Evolutionary conservation across 2,329 filamentous ascomycete genomes (phyloP), one percentile per base, ranked within the genome.

Genomic region (Fusarium tanahbumbuense): DNA sequence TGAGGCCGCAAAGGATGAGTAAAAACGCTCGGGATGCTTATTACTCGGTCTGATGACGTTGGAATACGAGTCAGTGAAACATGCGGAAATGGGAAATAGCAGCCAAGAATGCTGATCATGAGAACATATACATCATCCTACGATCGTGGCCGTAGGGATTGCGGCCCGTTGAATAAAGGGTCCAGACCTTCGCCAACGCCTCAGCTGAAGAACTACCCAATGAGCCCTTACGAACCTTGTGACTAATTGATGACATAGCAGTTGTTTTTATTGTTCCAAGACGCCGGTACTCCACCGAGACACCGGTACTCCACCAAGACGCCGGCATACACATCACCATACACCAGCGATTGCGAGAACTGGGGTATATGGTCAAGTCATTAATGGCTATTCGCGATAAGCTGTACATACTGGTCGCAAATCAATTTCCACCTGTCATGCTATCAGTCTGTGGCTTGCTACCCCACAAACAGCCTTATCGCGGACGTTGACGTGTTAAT

Each of bases 261-360:
- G 8, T 23, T 10, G 20, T 18, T 6, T 16, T 16, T 22, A 13
- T 28, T 16, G 10, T 15, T n/a, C n/a, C 23, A 41, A 52, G 49
- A 52, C 49, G 13, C 49, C 34, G 49, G 20, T 41, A 12, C 40
- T 46, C 60, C 60, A 62, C 56, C 46, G 27, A 52, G 48, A 52
- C 48, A 23, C 48, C 32, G 48, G 20, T 40, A 12, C 40, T 47
- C 60, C 60, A 63, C 57, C 57, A 46, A 63, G 57, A 63, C 60
- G 4, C 60, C 60, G 60, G 30, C 25, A 0, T 44, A 5, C 12
- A 27, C 30, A 27, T 18, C 18, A 46, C 4, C 5, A 16, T 20
- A n/a, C 11, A 18, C 16, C 20, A 28, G 16, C 18, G 5, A 10
- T 5, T 18, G 18, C 18, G 23, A 47, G 9, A 28, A 3, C 18